Base-by-base conservation (phyloP, 345 rosid genomes). In the Cardamine resedifolia region DNA sequence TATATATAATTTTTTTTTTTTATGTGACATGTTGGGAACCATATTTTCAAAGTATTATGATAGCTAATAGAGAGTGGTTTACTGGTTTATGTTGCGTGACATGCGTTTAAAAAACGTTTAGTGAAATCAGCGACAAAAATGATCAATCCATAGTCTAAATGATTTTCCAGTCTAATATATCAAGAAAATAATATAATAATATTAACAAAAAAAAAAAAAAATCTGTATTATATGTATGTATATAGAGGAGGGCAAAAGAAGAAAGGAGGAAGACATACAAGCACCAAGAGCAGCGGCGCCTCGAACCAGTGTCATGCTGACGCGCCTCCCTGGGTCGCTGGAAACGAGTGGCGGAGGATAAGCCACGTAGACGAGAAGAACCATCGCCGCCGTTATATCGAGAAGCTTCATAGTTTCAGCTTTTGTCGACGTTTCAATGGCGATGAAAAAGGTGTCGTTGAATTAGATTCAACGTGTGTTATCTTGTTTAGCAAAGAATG, bases 281-380 rank as follows among this genome's bases (percentile, higher is more conserved):
- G 96, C 98, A 21, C 88, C 97, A 8, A 20, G 65, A 59, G 81
- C 85, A 20, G 88, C 19, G 26, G 98, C 95, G 72, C 72, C 56
- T 59, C 49, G 81, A 58, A 91, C 96, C 31, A 89, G 79, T 63
- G 98, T 91, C 98, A 91, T 94, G 34, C 12, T 62, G 48, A 90
- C 92, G 36, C 65, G 66, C 55, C 71, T 65, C 4, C 47, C 57
- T 33, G 59, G 12, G 24, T 48, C 60, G 4, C 66, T 75, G 76
- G 60, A 85, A 87, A 70, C 50, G 43, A 61, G 63, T 67, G 41
- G 66, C 64, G 62, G 81, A 70, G 78, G 20, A 28, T 65, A 61
- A n/a, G 70, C 78, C 11, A 63, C 31, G 61, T 65, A 48, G 44
- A 85, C 1, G 68, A 80, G 41, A 45, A 79, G 27, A 74, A 55